Conservation (phyloP, 2,329 filamentous ascomycete species). For the Venturia carpophila region DNA sequence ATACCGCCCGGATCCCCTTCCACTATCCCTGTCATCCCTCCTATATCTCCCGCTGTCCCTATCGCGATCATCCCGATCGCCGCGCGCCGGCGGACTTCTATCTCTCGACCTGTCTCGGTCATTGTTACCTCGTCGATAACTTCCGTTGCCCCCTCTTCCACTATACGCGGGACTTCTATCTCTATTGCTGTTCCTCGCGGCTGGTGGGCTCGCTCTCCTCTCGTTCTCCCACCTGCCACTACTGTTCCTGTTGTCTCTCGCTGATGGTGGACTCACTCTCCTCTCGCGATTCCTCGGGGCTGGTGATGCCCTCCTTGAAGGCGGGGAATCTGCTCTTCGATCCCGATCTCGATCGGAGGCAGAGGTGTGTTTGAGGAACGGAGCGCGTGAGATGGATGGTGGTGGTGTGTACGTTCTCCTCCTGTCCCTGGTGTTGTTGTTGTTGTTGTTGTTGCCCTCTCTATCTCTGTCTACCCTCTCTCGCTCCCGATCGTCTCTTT, state of each 20-base stretch:
- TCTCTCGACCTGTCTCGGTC: conserved; percentile 24
- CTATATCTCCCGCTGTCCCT: conserved; percentile 4
- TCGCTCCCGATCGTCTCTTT: conserved; percentile 21
- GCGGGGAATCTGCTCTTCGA: conserved; percentile 6
- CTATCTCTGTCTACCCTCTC: conserved; percentile 20
- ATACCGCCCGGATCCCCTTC: neutral
- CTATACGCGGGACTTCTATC: conserved; percentile 20
- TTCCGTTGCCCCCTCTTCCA: conserved; percentile 25
- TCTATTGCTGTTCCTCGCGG: conserved; percentile 20
- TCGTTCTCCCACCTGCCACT: conserved; percentile 25
- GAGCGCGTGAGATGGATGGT: conserved; percentile 1
- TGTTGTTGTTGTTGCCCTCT: conserved; percentile 21
- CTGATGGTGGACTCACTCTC: neutral
- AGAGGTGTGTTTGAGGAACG: neutral
- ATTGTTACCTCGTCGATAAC: conserved; percentile 24
- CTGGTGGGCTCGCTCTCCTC: conserved; percentile 19
- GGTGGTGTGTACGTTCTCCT: conserved; percentile 23
- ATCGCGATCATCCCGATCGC: neutral
- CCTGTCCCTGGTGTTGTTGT: conserved; percentile 23
- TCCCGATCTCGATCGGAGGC: neutral
- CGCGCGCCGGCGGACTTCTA: conserved; percentile 5
- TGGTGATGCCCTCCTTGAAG: neutral
- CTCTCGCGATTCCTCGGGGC: neutral
- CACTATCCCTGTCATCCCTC: conserved; percentile 11
- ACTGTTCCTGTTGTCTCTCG: conserved; percentile 22